Base-by-base conservation (phyloP, 2,329 filamentous ascomycete species). In the Fusarium circinatum region DNA sequence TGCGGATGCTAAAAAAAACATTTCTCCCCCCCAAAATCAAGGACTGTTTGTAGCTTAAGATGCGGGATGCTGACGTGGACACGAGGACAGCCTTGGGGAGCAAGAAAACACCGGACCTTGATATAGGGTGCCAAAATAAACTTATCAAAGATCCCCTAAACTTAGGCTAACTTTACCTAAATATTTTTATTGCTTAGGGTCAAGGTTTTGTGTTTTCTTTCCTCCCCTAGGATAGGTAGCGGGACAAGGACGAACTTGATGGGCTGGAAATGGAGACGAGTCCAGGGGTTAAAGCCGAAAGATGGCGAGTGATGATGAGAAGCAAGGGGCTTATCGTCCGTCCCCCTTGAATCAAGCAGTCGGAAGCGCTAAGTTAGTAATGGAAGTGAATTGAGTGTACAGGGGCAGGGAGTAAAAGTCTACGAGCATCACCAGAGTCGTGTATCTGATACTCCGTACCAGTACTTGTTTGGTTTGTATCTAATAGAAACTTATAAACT, bases 1-100 rank as follows among this genome's bases (percentile, higher is more conserved):
- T 61, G 61, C 44, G 57, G 68, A 62, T 75, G 56, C 68, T 69
- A 68, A 68, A 71, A 71, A 68, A 68, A 36, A 34, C 44, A 34
- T 39, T 18, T 20, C 15, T 22, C 13, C 39, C 36, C 18, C 39
- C 36, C 39, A 51, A 41, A 61, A 36, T 12, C 28, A 62, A 42
- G 38, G 59, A 30, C 63, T 44, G 65, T 58, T 48, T 49, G 10
- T 45, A 68, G 51, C 52, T 61, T 47, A 48, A 55, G 58, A 39
- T 56, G 65, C 51, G 56, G 66, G 57, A 56, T 70, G 72, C 73
- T 75, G 73, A 75, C 73, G 73, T 61, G 73, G 73, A 75, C 73
- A 74, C 60, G 71, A 70, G 56, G 57, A 58, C 59, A 63, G 28
- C 28, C 26, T 8, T 7, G 7, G 26, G 26, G 26, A 28, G 26